These are phyloP conservation scores for Patellaria atrata DNA, from an alignment of 495 filamentous ascomycete species.

Conservation along the genomic window DNA sequence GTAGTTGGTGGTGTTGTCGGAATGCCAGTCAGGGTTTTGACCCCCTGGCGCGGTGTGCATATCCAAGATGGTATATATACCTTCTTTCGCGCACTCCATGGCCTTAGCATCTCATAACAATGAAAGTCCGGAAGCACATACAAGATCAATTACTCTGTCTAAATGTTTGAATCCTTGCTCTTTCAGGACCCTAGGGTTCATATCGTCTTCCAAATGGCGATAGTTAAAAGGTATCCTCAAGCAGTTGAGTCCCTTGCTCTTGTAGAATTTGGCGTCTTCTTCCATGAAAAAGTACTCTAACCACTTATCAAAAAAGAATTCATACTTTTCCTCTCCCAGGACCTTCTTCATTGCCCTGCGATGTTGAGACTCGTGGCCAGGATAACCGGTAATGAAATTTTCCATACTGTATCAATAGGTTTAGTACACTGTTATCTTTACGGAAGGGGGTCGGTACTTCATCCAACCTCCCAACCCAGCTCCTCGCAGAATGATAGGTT, in stretches of 20 bases:
- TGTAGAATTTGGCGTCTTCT: constrained; percentile 46
- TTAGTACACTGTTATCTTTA: constrained; percentile 5
- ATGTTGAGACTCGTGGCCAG: constrained; percentile 44
- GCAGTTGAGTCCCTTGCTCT: constrained; percentile 44
- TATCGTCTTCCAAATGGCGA: constrained; percentile 49
- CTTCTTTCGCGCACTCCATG: constrained; percentile 35
- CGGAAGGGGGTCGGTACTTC: constrained; percentile 21
- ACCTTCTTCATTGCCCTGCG: constrained; percentile 40
- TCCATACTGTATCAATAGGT: constrained; percentile 35
- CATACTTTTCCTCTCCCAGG: constrained; percentile 35
- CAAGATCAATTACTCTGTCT: constrained; percentile 42
- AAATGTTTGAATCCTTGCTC: constrained; percentile 42
- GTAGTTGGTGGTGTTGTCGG: constrained; percentile 38
- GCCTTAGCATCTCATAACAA: background rate
- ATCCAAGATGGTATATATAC: constrained; percentile 48
- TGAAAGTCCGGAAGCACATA: constrained; percentile 4
- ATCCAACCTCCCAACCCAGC: constrained; percentile 36
- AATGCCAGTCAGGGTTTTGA: constrained; percentile 54
- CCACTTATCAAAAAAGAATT: constrained; percentile 34
- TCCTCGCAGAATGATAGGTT: constrained; percentile 36
- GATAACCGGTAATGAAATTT: constrained; percentile 55
- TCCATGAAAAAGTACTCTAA: constrained; percentile 51
- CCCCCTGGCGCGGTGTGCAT: constrained; percentile 50
- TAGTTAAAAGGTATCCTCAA: constrained; percentile 52
- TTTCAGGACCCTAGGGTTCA: constrained; percentile 45